phyloP scores from a whole-genome alignment of 345 rosid species.

The Aethionema arabicum region DNA sequence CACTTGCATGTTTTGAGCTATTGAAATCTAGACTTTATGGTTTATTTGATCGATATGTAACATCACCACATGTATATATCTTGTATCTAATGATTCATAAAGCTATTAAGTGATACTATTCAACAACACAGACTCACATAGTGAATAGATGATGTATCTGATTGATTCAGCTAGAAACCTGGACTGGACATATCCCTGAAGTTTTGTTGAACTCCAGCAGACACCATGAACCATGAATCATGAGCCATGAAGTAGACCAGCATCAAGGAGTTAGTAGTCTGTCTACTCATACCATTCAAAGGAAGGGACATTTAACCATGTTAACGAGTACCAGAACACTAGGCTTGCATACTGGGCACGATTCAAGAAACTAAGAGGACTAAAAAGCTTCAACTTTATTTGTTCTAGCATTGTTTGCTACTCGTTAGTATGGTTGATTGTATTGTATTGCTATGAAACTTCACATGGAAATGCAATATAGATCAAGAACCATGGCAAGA shows the following conservation, averaged over 20 bases:
- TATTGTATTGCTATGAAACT: not conserved
- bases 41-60: too few species aligned
- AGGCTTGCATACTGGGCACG: too few species aligned
- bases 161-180: not conserved
- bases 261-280: too few species aligned
- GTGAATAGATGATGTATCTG: not conserved
- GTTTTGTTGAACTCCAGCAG: not conserved
- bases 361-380: too few species aligned
- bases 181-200: not conserved
- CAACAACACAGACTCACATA: not conserved
- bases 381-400: not conserved
- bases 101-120: not conserved
- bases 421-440: not conserved
- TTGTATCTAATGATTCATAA: too few species aligned
- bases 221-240: too few species aligned
- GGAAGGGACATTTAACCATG: too few species aligned
- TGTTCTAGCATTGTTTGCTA: too few species aligned
- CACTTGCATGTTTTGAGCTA: conserved; percentile 12
- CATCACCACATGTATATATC: too few species aligned
- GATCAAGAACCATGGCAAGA: conserved; percentile 9
- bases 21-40: conserved; percentile 1
- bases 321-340: too few species aligned
- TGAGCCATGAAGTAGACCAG: too few species aligned
- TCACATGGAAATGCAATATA: not conserved
- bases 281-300: too few species aligned